Percentiles rank a stretch among this genome's conserved stretches.
phyloP scores from a whole-genome alignment of 2,329 filamentous ascomycete genomes.

The Fonsecaea nubica region DNA sequence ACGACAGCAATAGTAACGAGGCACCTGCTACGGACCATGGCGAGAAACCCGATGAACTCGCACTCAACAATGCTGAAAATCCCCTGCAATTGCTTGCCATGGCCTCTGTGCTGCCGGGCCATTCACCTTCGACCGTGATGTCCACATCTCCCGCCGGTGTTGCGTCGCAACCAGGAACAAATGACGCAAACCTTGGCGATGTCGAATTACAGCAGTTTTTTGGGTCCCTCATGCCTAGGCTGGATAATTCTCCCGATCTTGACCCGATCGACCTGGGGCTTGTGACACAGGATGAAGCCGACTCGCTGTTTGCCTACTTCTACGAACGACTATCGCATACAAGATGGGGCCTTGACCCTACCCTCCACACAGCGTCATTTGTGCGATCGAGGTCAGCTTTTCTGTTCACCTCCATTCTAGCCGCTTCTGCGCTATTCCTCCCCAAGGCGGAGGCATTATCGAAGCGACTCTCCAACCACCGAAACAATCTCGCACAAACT shows the following conservation, averaged over 20 bases:
- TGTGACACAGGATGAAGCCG: constrained; percentile 69
- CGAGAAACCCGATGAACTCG: constrained; percentile 59
- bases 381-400: constrained; percentile 72
- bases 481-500: constrained; percentile 66
- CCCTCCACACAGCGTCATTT: constrained; percentile 69
- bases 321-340: constrained; percentile 74
- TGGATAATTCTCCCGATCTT: constrained; percentile 68
- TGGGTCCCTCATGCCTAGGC: constrained; percentile 65
- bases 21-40: constrained; percentile 40
- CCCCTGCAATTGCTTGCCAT: constrained; percentile 74
- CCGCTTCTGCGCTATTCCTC: constrained; percentile 71
- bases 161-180: constrained; percentile 37
- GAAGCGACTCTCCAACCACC: constrained; percentile 69
- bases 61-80: constrained; percentile 76
- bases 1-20: constrained; percentile 39
- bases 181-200: constrained; percentile 48
- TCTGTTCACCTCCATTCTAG: constrained; percentile 73
- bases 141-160: constrained; percentile 61
- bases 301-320: constrained; percentile 68
- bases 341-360: constrained; percentile 73
- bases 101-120: constrained; percentile 60
- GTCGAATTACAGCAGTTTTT: constrained; percentile 69
- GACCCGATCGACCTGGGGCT: constrained; percentile 74
- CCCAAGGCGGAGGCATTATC: constrained; percentile 69
- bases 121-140: constrained; percentile 45